Conservation (phyloP, 176 grass and related monocot species). For the Typha latifolia region DNA sequence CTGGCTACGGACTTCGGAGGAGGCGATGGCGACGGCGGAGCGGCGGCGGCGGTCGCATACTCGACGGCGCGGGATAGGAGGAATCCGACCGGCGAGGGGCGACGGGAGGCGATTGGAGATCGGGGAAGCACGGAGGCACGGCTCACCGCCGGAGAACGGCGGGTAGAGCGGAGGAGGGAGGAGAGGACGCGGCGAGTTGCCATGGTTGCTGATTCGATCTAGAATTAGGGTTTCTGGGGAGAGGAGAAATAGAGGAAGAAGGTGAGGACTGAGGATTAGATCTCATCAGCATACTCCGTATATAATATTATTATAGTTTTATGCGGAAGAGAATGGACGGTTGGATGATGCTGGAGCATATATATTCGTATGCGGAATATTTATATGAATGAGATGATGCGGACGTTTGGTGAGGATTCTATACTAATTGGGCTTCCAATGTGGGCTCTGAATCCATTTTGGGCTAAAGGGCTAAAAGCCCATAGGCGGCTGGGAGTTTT, state of each 20-base stretch:
- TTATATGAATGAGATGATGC: no score
- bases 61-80: constrained; percentile 46
- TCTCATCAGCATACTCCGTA: not conserved
- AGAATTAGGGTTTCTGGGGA: constrained; percentile 37
- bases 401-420: no score
- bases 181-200: constrained; percentile 65
- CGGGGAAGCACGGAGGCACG: constrained; percentile 28
- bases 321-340: no score
- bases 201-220: constrained; percentile 52
- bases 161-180: constrained; percentile 48
- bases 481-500: no score
- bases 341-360: no score
- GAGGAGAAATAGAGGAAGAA: not conserved
- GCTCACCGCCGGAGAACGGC: constrained; percentile 2
- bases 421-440: no score
- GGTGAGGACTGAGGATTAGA: not conserved
- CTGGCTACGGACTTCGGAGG: constrained; percentile 10
- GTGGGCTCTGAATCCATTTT: no score
- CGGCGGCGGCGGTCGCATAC: constrained; percentile 41
- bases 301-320: no score
- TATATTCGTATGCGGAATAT: no score
- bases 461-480: no score
- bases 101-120: constrained; percentile 30
- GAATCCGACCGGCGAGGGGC: constrained; percentile 43
- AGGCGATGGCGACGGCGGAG: constrained; percentile 29